Base-by-base conservation (phyloP, 2,329 filamentous ascomycete genomes). In the Achaetomium macrosporum region DNA sequence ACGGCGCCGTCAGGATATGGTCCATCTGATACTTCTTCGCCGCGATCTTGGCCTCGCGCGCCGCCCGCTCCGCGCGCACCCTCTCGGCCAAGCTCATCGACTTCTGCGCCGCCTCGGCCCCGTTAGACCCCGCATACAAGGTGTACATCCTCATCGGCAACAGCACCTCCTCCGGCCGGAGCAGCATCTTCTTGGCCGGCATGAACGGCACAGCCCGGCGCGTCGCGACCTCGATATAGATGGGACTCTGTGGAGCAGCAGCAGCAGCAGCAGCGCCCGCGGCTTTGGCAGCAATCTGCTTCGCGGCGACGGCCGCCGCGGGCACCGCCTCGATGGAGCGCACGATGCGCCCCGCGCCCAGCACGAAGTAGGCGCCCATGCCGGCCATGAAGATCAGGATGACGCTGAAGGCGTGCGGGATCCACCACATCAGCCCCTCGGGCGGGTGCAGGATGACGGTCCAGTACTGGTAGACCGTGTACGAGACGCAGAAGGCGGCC, bases 341-440 rank as follows among this genome's bases (percentile, higher is more conserved):
- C 59, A 89, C 75, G 45, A 88, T 73, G 48, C 76, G 74, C 25
- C 73, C 66, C 7, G 83, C 80, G 62, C 81, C 77, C 51, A 78
- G 64, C 41, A 85, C 65, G 59, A 87, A 79, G 56, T 78, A 78
- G 42, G 76, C 76, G 54, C 83, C 85, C 66, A 85, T 75, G 37
- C 70, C 72, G 49, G 73, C 78, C 72, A 87, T 82, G 51, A 79
- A 64, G 43, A 84, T 62, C 65, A 81, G 83, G 42, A 84, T 73
- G 40, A 75, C 72, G 39, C 73, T 76, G 60, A 82, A 85, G 10
- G 78, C 73, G 56, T 74, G 69, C 37, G 79, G 74, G 16, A 85
- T 76, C 77, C 79, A 86, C 61, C 68, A 69, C 3, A 75, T 68
- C 4, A 84, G 68, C 40, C 74, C 77, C 13, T 76, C 68, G 13